A percentile compares a stretch with the other conserved stretches of the same genome.
phyloP scores from a whole-genome alignment of 768 basidiomycete genomes.

The Amanita rimosa region DNA sequence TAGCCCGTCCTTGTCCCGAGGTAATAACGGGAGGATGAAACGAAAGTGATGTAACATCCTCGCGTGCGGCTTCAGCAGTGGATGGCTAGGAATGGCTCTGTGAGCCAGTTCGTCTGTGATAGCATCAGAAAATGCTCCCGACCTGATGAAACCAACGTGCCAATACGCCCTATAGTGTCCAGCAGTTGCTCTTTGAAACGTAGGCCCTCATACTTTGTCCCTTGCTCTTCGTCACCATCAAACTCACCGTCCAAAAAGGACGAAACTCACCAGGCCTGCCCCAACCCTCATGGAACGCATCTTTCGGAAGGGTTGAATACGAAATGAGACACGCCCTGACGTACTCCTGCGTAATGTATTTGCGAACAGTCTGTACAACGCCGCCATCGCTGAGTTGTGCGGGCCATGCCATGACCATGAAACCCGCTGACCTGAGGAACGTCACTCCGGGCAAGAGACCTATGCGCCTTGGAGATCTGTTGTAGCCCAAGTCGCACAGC shows the following conservation, averaged over 20 bases:
- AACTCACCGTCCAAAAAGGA: neutral
- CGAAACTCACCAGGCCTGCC: slow-evolving; percentile 47
- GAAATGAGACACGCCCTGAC: slow-evolving; percentile 63
- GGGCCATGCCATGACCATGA: neutral
- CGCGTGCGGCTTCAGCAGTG: slow-evolving; percentile 54
- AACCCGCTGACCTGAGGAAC: slow-evolving; percentile 39
- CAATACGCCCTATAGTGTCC: slow-evolving; percentile 59
- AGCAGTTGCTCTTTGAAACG: slow-evolving; percentile 61
- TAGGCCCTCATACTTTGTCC: slow-evolving; percentile 46
- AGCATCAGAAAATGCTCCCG: neutral
- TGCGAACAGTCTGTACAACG: slow-evolving; percentile 41
- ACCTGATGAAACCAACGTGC: slow-evolving; percentile 25
- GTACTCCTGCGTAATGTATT: slow-evolving; percentile 65
- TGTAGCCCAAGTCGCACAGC: slow-evolving; percentile 54
- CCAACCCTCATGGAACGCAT: slow-evolving; percentile 63
- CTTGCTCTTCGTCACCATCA: slow-evolving; percentile 17
- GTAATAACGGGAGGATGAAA: slow-evolving; percentile 56
- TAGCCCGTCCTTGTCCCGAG: slow-evolving; percentile 48
- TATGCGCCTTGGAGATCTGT: slow-evolving; percentile 53
- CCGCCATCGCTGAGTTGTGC: neutral
- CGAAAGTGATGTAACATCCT: slow-evolving; percentile 78
- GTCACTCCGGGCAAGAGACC: slow-evolving; percentile 39
- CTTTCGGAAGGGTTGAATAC: slow-evolving; percentile 60
- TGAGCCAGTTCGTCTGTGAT: slow-evolving; percentile 55
- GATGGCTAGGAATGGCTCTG: slow-evolving; percentile 62